phyloP scores from a whole-genome alignment of 805 yeast species.

The Lachancea quebecensis region DNA sequence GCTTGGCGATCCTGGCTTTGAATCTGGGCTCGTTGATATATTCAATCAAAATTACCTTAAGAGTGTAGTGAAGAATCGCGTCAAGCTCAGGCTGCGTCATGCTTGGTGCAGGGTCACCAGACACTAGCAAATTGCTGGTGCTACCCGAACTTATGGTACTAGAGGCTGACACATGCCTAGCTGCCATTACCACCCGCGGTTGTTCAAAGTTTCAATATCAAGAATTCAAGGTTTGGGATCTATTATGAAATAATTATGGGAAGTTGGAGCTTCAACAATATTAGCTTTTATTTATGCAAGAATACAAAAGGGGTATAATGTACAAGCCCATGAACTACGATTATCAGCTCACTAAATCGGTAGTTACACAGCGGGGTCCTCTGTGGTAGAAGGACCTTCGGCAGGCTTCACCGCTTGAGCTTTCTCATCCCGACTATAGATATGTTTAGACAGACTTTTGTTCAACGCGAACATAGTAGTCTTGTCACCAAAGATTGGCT shows the following conservation, averaged over 20 bases:
- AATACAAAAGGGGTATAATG: neutral
- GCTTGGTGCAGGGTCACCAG: neutral
- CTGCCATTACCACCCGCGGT: neutral
- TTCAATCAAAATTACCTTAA: constrained; percentile 51
- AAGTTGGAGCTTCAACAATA: neutral
- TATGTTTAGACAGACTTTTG: constrained; percentile 46
- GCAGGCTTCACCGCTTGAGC: neutral
- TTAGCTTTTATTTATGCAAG: neutral
- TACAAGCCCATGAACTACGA: no score
- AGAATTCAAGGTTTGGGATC: neutral
- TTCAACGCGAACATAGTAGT: constrained; percentile 54
- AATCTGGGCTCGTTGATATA: constrained; percentile 62
- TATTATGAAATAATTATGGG: no score
- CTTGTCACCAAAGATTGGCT: constrained; percentile 52
- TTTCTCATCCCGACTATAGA: constrained; percentile 33
- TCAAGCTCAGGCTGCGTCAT: neutral
- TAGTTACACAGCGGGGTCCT: neutral
- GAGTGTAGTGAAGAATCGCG: constrained; percentile 39
- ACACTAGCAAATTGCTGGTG: neutral
- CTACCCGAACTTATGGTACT: constrained; percentile 1
- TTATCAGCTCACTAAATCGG: no score
- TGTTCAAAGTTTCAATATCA: neutral
- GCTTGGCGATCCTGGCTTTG: constrained; percentile 23
- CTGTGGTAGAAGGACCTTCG: neutral
- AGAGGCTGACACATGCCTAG: constrained; percentile 2